phyloP scores from a whole-genome alignment of 2,329 filamentous ascomycete species.

The Claviceps pusilla region DNA sequence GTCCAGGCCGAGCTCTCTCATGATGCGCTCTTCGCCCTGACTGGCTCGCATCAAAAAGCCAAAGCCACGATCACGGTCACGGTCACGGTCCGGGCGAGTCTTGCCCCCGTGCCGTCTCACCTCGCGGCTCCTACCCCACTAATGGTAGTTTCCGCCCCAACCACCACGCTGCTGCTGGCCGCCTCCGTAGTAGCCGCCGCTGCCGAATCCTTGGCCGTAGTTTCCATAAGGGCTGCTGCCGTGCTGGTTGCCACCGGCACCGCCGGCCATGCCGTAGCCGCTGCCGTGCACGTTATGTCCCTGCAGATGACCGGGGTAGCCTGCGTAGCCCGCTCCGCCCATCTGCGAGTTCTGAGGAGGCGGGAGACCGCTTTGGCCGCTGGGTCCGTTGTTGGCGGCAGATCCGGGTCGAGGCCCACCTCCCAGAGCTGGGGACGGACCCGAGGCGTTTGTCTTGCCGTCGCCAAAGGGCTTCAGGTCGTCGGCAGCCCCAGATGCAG shows the following conservation, averaged over 20 bases:
- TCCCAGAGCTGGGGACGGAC: constrained; percentile 41
- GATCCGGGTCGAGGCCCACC: constrained; percentile 42
- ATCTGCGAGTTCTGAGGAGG: constrained; percentile 42
- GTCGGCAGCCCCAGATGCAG: constrained; percentile 27
- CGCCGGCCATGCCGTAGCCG: constrained; percentile 39
- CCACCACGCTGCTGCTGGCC: constrained; percentile 34
- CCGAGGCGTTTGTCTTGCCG: constrained; percentile 32
- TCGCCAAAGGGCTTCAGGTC: constrained; percentile 47
- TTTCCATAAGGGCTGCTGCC: constrained; percentile 37
- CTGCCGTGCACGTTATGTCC: constrained; percentile 39
- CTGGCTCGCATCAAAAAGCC: background rate
- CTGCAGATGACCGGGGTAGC: constrained; percentile 40
- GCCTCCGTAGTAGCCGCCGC: constrained; percentile 31
- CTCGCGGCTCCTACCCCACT: constrained; percentile 21
- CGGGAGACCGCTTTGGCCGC: constrained; percentile 37
- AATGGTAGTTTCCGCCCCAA: constrained; percentile 47
- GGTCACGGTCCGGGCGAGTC: constrained; percentile 5
- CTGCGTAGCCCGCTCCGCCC: constrained; percentile 32
- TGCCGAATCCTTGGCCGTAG: constrained; percentile 35
- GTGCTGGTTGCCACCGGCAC: constrained; percentile 35
- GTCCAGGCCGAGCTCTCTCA: constrained; percentile 8
- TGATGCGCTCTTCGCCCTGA: constrained; percentile 6
- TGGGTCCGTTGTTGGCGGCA: constrained; percentile 37
- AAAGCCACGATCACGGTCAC: background rate
- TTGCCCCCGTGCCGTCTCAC: constrained; percentile 10